These are phyloP conservation scores for Corymbia citriodora DNA, from an alignment of 441 rosid genomes.

Conservation along the genomic window DNA sequence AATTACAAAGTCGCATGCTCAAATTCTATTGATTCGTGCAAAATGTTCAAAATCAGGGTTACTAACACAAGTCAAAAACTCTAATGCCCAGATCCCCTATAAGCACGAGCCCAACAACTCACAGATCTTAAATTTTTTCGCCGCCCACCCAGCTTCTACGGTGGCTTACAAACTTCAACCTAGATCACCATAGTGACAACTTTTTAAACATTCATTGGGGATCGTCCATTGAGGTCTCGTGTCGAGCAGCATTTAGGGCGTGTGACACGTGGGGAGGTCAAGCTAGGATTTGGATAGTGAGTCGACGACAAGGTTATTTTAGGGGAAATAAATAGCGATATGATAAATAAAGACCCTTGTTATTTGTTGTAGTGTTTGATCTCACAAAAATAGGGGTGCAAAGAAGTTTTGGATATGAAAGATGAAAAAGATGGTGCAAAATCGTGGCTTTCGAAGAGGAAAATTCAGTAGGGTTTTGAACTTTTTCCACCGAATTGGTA, in stretches of 20 bases:
- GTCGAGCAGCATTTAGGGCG: background rate
- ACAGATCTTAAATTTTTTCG: background rate
- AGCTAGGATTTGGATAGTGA: too few relatives aligned
- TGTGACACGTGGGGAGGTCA: background rate
- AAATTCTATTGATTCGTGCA: background rate
- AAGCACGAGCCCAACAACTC: background rate
- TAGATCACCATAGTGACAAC: too few relatives aligned
- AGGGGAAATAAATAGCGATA: background rate
- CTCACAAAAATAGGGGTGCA: background rate
- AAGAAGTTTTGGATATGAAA: background rate
- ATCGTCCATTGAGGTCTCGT: background rate
- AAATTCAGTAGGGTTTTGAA: background rate
- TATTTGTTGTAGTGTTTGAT: background rate
- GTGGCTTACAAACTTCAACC: background rate
- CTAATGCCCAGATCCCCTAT: background rate
- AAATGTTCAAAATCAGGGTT: background rate
- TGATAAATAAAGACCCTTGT: background rate
- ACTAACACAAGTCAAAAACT: background rate
- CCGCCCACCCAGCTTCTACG: background rate
- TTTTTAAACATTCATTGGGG: background rate
- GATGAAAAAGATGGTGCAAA: background rate
- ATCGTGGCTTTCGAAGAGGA: background rate
- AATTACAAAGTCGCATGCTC: background rate
- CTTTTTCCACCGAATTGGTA: background rate
- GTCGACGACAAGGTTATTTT: background rate